A percentile compares a stretch with the other conserved stretches of the same genome.
Conservation (phyloP, 2,329 filamentous ascomycete species). For the Thelonectria rubi region DNA sequence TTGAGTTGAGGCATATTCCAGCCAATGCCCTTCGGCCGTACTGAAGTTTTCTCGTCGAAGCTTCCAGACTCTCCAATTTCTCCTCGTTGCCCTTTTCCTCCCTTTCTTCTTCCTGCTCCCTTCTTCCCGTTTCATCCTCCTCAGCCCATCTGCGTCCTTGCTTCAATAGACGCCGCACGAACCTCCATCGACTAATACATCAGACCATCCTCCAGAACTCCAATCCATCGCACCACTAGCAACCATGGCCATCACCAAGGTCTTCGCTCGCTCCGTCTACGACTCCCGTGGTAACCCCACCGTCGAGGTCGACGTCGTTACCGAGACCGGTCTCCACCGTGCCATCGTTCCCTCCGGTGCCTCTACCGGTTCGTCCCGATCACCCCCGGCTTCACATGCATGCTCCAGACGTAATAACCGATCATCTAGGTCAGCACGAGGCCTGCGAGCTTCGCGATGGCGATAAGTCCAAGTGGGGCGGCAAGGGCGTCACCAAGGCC, state of each 20-base stretch:
- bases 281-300: slow-evolving; percentile 99
- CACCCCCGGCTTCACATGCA: slow-evolving; percentile 30
- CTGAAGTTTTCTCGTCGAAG: slow-evolving; percentile 26
- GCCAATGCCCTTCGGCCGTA: slow-evolving; percentile 29
- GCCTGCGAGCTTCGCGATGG: slow-evolving; percentile 91
- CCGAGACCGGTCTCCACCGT: slow-evolving; percentile 94
- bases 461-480: slow-evolving; percentile 85
- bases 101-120: slow-evolving; percentile 21
- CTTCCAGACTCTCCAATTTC: slow-evolving; percentile 30
- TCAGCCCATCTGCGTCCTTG: slow-evolving; percentile 24
- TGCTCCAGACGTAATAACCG: slow-evolving; percentile 43
- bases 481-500: slow-evolving; percentile 88
- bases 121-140: slow-evolving; percentile 20
- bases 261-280: slow-evolving; percentile 95
- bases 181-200: slow-evolving; percentile 34
- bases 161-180: slow-evolving; percentile 25
- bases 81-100: slow-evolving; percentile 18
- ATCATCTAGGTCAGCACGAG: slow-evolving; percentile 79
- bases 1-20: slow-evolving; percentile 43
- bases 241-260: slow-evolving; percentile 90
- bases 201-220: slow-evolving; percentile 32
- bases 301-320: slow-evolving; percentile 97
- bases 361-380: slow-evolving; percentile 78
- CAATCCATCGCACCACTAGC: slow-evolving; percentile 33
- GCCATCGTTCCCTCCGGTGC: slow-evolving; percentile 97